These are phyloP conservation scores for Boletus rufocinnamomeus DNA, from an alignment of 768 basidiomycete species.

Conservation along the genomic window DNA sequence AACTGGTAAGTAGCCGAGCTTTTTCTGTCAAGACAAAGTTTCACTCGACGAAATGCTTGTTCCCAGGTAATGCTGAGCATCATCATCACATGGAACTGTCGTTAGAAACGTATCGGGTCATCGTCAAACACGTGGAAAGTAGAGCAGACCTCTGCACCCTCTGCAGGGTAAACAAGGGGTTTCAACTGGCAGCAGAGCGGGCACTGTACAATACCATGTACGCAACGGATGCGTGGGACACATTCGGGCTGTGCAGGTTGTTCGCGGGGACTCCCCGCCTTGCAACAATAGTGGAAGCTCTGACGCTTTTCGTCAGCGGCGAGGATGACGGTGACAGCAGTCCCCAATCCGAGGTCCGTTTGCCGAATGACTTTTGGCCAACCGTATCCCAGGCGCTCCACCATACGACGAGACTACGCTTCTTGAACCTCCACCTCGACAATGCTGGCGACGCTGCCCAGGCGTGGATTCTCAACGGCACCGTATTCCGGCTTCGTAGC, in stretches of 20 bases:
- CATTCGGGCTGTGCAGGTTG: slow-evolving; percentile 48
- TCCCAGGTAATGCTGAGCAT: slow-evolving; percentile 39
- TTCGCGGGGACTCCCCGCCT: slow-evolving; percentile 49
- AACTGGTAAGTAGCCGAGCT: slow-evolving; percentile 11
- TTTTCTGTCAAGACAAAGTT: not conserved
- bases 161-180: slow-evolving; percentile 58
- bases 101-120: slow-evolving; percentile 57
- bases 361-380: slow-evolving; percentile 50
- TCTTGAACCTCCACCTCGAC: slow-evolving; percentile 51
- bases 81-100: slow-evolving; percentile 56
- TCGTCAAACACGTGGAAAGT: slow-evolving; percentile 53
- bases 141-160: slow-evolving; percentile 57
- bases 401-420: slow-evolving; percentile 47
- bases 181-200: slow-evolving; percentile 55
- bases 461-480: slow-evolving; percentile 42
- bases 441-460: slow-evolving; percentile 27
- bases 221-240: slow-evolving; percentile 42
- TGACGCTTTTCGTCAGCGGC: slow-evolving; percentile 49
- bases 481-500: slow-evolving; percentile 54
- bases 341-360: slow-evolving; percentile 2
- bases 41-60: not conserved
- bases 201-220: slow-evolving; percentile 62
- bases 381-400: slow-evolving; percentile 51
- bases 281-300: slow-evolving; percentile 51
- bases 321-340: slow-evolving; percentile 9